Conservation (phyloP, 1,139 yeast species). For the Hansenula lynferdii region DNA sequence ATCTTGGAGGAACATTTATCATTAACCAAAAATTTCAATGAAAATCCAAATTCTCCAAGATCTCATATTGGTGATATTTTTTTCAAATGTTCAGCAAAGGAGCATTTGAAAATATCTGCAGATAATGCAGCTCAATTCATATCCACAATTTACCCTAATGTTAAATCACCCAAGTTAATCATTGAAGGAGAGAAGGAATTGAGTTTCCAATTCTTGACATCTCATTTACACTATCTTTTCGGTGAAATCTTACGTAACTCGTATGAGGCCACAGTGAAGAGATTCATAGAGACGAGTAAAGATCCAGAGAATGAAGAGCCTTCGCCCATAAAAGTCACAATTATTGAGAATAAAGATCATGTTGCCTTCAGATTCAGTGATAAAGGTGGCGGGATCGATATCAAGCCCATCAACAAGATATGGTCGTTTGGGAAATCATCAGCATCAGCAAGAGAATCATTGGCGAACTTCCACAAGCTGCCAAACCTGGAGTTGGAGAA, state of each 20-base stretch:
- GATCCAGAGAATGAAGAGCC: slow-evolving; percentile 23
- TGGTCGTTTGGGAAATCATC: slow-evolving; percentile 85
- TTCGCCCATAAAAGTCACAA: slow-evolving; percentile 63
- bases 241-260: slow-evolving; percentile 87
- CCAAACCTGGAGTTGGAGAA: slow-evolving; percentile 42
- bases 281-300: slow-evolving; percentile 29
- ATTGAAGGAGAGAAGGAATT: slow-evolving; percentile 62
- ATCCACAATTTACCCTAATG: slow-evolving; percentile 44
- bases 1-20: slow-evolving; percentile 89
- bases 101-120: slow-evolving; percentile 56
- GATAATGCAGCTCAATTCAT: slow-evolving; percentile 42
- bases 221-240: slow-evolving; percentile 79
- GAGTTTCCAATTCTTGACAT: slow-evolving; percentile 74
- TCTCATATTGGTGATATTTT: slow-evolving; percentile 84
- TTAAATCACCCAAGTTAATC: slow-evolving; percentile 67
- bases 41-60: slow-evolving; percentile 33
- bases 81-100: slow-evolving; percentile 70
- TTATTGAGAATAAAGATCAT: slow-evolving; percentile 60
- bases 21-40: slow-evolving; percentile 56
- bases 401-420: slow-evolving; percentile 51
- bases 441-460: slow-evolving; percentile 47
- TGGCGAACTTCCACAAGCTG: slow-evolving; percentile 60
- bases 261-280: slow-evolving; percentile 67
- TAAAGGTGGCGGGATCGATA: slow-evolving; percentile 80
- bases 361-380: slow-evolving; percentile 79